A percentile compares a stretch with the other conserved stretches of the same genome.
Evolutionary conservation across 257 asterid genomes (phyloP).

Genomic region (Henckelia pumila): DNA sequence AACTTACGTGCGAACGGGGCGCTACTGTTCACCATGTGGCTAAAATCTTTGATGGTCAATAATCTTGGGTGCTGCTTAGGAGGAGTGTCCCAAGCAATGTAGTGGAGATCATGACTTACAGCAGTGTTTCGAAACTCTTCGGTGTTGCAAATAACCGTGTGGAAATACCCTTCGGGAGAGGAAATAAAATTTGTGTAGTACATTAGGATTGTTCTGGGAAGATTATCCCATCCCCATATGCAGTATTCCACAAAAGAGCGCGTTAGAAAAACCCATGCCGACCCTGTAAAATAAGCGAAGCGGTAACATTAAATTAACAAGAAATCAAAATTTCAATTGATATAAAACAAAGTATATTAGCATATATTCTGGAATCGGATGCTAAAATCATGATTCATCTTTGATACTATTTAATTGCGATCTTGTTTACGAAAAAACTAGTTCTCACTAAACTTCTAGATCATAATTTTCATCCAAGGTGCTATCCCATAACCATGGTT

Average conservation of each 20-base stretch:
- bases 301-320: background rate
- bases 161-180: conserved; percentile 96
- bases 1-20: conserved; percentile 91
- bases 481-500: background rate
- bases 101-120: conserved; percentile 86
- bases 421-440: too few species aligned
- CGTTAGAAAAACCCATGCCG: conserved; percentile 93
- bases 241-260: conserved; percentile 88
- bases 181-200: conserved; percentile 84
- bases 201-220: conserved; percentile 92
- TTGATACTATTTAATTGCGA: background rate
- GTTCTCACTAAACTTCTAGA: background rate
- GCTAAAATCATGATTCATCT: background rate
- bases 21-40: conserved; percentile 84
- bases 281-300: conserved; percentile 48
- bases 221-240: conserved; percentile 96
- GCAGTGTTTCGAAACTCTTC: conserved; percentile 70
- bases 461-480: background rate
- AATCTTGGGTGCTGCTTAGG: conserved; percentile 94
- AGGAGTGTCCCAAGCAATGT: conserved; percentile 96
- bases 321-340: background rate
- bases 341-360: background rate
- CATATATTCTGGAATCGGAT: background rate
- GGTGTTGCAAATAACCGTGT: conserved; percentile 88
- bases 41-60: conserved; percentile 61